Evolutionary conservation across 2,329 filamentous ascomycete genomes (phyloP).

Genomic region (Teratosphaeria viscida): DNA sequence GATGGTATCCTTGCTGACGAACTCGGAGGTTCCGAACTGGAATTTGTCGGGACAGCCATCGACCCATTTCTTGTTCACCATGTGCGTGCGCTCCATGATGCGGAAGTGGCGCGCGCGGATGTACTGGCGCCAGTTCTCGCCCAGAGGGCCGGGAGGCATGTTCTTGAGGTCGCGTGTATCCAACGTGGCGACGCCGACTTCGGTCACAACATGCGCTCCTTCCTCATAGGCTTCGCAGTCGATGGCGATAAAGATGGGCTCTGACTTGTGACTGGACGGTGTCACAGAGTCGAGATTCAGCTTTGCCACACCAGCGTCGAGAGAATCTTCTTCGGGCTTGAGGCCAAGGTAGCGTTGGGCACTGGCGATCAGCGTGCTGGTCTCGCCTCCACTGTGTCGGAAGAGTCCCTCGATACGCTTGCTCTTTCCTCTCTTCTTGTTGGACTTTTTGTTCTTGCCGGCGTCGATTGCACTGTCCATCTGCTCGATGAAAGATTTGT

Average conservation of each 20-base stretch:
- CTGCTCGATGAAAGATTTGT: slow-evolving; percentile 44
- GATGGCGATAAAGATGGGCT: slow-evolving; percentile 59
- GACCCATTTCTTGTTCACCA: slow-evolving; percentile 60
- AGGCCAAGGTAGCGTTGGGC: neutral
- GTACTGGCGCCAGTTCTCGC: slow-evolving; percentile 53
- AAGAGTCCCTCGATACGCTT: slow-evolving; percentile 36
- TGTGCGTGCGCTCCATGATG: slow-evolving; percentile 55
- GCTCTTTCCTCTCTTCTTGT: slow-evolving; percentile 34
- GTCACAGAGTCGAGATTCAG: neutral
- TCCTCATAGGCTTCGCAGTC: slow-evolving; percentile 77
- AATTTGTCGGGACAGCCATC: slow-evolving; percentile 63
- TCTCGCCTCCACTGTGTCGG: slow-evolving; percentile 46
- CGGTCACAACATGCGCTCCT: slow-evolving; percentile 58
- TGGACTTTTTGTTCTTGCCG: slow-evolving; percentile 38
- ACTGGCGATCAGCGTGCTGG: slow-evolving; percentile 56
- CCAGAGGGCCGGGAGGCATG: slow-evolving; percentile 50
- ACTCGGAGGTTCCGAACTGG: slow-evolving; percentile 58
- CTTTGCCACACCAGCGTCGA: neutral
- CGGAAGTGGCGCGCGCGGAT: slow-evolving; percentile 68
- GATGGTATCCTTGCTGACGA: slow-evolving; percentile 38
- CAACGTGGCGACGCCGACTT: slow-evolving; percentile 73
- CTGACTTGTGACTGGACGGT: neutral
- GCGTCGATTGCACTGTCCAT: slow-evolving; percentile 43
- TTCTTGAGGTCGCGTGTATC: slow-evolving; percentile 54
- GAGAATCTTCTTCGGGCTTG: neutral